phyloP scores from a whole-genome alignment of 352 stramenopile genomes.

The Thalassiosira delicatula region DNA sequence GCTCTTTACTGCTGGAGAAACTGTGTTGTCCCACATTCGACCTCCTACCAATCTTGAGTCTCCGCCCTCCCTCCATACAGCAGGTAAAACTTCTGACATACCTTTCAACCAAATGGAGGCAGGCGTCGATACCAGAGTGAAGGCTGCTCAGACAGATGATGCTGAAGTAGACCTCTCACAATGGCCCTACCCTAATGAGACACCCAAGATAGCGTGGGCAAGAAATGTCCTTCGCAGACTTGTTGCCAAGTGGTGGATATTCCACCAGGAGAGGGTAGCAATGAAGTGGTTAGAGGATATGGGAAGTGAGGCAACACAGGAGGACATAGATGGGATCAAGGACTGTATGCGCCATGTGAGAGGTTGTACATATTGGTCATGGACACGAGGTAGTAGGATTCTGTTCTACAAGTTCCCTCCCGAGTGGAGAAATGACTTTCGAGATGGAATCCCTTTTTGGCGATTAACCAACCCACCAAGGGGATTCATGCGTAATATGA shows the following conservation, averaged over 20 bases:
- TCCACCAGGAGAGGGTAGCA: not conserved
- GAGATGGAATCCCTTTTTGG: not conserved
- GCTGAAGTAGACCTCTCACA: constrained; percentile 26
- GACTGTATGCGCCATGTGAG: not conserved
- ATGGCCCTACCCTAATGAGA: constrained; percentile 32
- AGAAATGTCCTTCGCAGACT: not conserved
- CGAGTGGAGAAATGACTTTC: not conserved
- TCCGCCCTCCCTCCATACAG: no score
- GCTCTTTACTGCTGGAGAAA: not conserved
- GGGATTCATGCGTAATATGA: not conserved
- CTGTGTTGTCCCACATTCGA: not conserved
- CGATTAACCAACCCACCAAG: not conserved
- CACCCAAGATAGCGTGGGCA: not conserved
- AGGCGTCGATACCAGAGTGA: not conserved
- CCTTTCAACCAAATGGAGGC: not conserved
- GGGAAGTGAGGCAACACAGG: no score
- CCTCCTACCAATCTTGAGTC: no score
- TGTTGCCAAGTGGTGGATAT: not conserved
- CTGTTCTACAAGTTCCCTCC: not conserved
- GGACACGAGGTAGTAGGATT: not conserved
- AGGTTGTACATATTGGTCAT: not conserved
- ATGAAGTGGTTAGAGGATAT: no score
- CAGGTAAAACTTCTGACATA: not conserved
- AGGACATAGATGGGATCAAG: not conserved
- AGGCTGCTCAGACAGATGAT: constrained; percentile 38